Percentiles rank a stretch among this genome's conserved stretches.
Evolutionary conservation across 1,284 basidiomycete species (phyloP).

Genomic region (Cerrena zonata): DNA sequence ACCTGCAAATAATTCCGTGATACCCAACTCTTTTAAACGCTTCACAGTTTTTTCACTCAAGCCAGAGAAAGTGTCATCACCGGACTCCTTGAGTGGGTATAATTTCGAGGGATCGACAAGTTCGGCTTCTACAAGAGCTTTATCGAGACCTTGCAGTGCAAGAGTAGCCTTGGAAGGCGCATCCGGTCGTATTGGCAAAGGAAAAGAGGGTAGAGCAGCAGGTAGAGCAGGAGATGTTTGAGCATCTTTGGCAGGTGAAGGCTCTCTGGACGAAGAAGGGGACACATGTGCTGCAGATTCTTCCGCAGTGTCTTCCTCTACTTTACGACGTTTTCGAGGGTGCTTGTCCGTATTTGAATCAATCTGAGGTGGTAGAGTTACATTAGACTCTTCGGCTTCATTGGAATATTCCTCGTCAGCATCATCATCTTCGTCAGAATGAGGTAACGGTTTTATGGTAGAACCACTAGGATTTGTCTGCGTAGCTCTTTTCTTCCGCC

Average conservation of each 20-base stretch:
- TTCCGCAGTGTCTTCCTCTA: constrained; percentile 16
- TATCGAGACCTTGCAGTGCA: constrained; percentile 73
- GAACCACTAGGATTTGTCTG: not conserved
- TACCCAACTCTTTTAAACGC: constrained; percentile 68
- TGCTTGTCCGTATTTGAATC: constrained; percentile 22
- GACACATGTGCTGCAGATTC: not conserved
- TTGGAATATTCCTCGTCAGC: constrained; percentile 25
- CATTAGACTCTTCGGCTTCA: constrained; percentile 17
- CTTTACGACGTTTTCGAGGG: constrained; percentile 34
- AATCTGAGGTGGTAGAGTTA: not conserved
- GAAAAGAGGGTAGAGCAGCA: constrained; percentile 58
- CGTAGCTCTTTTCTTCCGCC: constrained; percentile 24
- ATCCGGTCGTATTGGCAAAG: constrained; percentile 62
- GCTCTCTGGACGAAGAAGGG: not conserved
- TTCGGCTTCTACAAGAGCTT: constrained; percentile 66
- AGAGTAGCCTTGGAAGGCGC: constrained; percentile 67
- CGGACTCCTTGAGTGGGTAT: constrained; percentile 38
- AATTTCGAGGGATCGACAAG: constrained; percentile 58
- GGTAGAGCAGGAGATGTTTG: constrained; percentile 29
- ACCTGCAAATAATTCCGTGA: constrained; percentile 85
- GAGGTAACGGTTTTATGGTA: not conserved
- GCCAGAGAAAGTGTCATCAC: constrained; percentile 38
- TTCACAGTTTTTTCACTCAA: constrained; percentile 59
- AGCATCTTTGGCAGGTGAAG: constrained; percentile 7
- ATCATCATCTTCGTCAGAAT: constrained; percentile 8